Base-by-base conservation (phyloP, 352 stramenopile species). In the Pythium aquatile region DNA sequence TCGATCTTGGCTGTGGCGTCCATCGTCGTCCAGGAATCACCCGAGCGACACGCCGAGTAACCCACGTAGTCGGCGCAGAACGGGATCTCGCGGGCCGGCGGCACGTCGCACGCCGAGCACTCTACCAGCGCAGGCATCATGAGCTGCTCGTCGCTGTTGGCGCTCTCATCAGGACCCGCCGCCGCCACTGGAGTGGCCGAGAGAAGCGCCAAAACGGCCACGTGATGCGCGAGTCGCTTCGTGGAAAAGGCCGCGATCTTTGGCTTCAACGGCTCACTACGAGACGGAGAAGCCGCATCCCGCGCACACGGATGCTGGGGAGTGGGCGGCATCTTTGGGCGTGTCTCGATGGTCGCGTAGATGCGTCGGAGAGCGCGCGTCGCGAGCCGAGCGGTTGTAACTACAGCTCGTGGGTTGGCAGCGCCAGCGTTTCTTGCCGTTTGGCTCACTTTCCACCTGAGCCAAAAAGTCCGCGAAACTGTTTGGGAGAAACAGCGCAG, bases 91-190 rank as follows among this genome's bases (percentile, higher is more conserved):
- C 42, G 56, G n/a, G 63, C 28, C 24, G 66, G 46, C 10, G 83
- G 83, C 35, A 87, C 74, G 68, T 88, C 83, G 55, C 83, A 91
- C 10, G 77, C 68, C 35, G 63, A 74, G 58, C 83, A 91, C 46
- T 73, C 63, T 44, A 74, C 58, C 17, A 75, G 33, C 17, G 60
- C 61, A 13, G 63, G 64, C 56, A 75, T 48, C 39, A 29, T 37
- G 6, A 64, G 33, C 30, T 62, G 30, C 24, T 57, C 46, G 20
- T 58, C 47, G 16, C 26, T 47, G 47, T n/a, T 54, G 20, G 1
- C 5, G 35, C 20, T 30, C 37, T 63, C 39, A 26, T 63, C 52
- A 9, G 40, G 39, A 13, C 11, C 49, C 5, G 37, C 28, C 16
- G 29, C 59, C 17, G 52, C 26, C 32, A 40, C 30, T 26, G 52